phyloP scores from a whole-genome alignment of 23 red algal species.

The Chondrus crispus region DNA sequence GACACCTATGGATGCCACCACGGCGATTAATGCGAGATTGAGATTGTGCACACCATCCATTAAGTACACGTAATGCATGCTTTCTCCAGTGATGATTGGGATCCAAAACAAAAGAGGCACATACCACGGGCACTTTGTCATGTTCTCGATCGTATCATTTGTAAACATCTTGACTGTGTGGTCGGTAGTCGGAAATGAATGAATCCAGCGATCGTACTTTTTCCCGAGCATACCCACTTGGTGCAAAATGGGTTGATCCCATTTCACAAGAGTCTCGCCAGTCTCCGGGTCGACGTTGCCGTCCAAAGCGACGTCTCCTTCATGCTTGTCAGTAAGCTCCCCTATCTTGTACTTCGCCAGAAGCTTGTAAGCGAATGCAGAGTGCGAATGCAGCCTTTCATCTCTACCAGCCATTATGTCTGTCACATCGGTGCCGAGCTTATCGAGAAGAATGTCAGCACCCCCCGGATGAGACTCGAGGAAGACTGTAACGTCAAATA shows the following conservation, averaged over 20 bases:
- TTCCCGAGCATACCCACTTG: constrained; percentile 91
- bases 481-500: constrained; percentile 95
- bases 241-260: constrained; percentile 84
- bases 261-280: constrained; percentile 73
- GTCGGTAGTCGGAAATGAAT: constrained; percentile 93
- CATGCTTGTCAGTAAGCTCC: constrained; percentile 8
- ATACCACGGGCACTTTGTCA: constrained; percentile 99
- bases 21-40: neutral
- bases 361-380: constrained; percentile 70
- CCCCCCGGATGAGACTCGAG: constrained; percentile 90
- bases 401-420: constrained; percentile 61
- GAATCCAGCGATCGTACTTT: constrained; percentile 90
- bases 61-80: constrained; percentile 42
- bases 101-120: constrained; percentile 94
- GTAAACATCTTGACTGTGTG: constrained; percentile 92
- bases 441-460: constrained; percentile 38
- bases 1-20: constrained; percentile 25
- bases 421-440: constrained; percentile 80
- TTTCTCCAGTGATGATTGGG: constrained; percentile 54
- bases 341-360: constrained; percentile 83
- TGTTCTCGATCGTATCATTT: constrained; percentile 69
- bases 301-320: constrained; percentile 3
- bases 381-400: constrained; percentile 66
- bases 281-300: constrained; percentile 59
- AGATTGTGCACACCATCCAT: constrained; percentile 27